phyloP scores from a whole-genome alignment of 1,139 yeast genomes.

The Candida tropicalis region DNA sequence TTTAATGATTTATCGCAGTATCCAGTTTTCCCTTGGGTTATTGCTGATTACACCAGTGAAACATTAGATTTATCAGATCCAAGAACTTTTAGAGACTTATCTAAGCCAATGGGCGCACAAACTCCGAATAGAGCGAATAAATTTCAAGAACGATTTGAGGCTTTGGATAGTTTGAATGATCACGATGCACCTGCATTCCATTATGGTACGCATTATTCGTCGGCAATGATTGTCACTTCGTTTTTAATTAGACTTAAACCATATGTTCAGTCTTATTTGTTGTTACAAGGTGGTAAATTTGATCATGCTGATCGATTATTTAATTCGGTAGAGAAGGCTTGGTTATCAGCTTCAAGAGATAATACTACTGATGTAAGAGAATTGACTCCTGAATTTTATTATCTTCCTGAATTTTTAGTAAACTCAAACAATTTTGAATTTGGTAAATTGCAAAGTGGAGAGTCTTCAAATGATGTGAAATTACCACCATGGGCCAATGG shows the following conservation, averaged over 20 bases:
- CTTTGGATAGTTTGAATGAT: constrained; percentile 55
- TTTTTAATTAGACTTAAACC: constrained; percentile 76
- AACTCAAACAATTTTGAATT: constrained; percentile 68
- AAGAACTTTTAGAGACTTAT: constrained; percentile 65
- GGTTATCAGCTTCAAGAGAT: constrained; percentile 77
- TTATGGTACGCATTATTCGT: constrained; percentile 89
- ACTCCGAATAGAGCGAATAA: constrained; percentile 55
- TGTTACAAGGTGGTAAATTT: constrained; percentile 83
- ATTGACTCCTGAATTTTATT: constrained; percentile 81
- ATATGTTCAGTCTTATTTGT: constrained; percentile 72
- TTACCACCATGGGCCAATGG: constrained; percentile 84
- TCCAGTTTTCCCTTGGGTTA: constrained; percentile 90
- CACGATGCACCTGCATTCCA: constrained; percentile 75
- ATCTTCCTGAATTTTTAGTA: constrained; percentile 70
- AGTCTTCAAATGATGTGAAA: constrained; percentile 56
- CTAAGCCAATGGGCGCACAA: constrained; percentile 93
- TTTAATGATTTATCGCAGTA: constrained; percentile 86
- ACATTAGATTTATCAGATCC: constrained; percentile 63
- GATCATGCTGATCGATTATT: constrained; percentile 86
- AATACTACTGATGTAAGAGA: constrained; percentile 87
- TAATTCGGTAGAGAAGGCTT: constrained; percentile 69
- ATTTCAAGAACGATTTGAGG: constrained; percentile 71
- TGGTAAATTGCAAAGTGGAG: constrained; percentile 69
- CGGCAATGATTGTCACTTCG: constrained; percentile 89
- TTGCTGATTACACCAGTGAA: constrained; percentile 75